These are phyloP conservation scores for Eryngium alpinum DNA, from an alignment of 140 eudicot genomes.

Conservation along the genomic window DNA sequence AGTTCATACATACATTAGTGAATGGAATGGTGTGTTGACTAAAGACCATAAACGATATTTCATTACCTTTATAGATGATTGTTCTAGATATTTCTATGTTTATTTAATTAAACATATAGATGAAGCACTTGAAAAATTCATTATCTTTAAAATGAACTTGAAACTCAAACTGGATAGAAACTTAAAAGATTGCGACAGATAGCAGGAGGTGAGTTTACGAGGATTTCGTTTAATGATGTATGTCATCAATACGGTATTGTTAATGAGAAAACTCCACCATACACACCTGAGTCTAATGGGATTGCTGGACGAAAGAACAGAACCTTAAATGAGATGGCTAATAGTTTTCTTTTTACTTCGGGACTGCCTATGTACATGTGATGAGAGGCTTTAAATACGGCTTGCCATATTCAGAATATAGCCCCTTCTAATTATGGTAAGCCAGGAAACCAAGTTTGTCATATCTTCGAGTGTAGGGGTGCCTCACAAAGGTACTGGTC, in stretches of 20 bases:
- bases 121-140: constrained; percentile 2
- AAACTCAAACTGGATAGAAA: not conserved
- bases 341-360: not conserved
- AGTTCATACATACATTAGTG: not conserved
- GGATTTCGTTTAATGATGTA: not conserved
- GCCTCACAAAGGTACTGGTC: not conserved
- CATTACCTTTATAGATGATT: not conserved
- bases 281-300: not conserved
- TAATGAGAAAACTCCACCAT: not conserved
- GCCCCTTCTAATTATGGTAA: constrained; percentile 10
- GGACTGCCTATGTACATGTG: not conserved
- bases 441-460: not conserved
- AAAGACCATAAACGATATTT: not conserved
- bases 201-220: not conserved
- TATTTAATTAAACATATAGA: not conserved
- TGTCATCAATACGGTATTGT: not conserved
- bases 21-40: not conserved
- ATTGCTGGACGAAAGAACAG: not conserved
- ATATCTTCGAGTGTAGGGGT: constrained; percentile 22
- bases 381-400: constrained; percentile 11
- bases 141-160: not conserved
- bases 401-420: not conserved
- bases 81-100: not conserved
- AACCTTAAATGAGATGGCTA: not conserved
- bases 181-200: not conserved